Percentiles rank a stretch among this genome's conserved stretches.
Evolutionary conservation across 1,139 yeast genomes (phyloP).

Genomic region (Torulaspora globosa): DNA sequence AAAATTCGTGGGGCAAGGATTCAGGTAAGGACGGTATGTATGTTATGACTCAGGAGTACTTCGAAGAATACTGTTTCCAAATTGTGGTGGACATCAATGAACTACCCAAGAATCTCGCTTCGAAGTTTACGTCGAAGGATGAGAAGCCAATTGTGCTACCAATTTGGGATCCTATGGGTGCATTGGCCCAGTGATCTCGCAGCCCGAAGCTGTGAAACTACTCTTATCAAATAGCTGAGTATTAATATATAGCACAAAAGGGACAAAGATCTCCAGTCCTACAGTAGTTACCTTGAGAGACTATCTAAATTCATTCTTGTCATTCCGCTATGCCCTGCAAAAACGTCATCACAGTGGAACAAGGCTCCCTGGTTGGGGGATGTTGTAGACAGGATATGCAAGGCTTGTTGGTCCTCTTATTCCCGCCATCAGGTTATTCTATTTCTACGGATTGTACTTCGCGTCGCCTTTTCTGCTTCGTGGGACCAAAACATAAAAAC

Average conservation of each 20-base stretch:
- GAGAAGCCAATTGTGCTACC: constrained; percentile 57
- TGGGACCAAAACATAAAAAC: not conserved
- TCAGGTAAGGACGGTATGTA: constrained; percentile 71
- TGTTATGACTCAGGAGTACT: constrained; percentile 78
- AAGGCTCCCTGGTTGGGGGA: too few relatives aligned
- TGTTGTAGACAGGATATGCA: too few relatives aligned
- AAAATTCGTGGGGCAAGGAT: constrained; percentile 82
- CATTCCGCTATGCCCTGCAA: too few relatives aligned
- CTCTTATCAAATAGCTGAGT: not conserved
- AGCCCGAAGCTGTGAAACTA: not conserved
- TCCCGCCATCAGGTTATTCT: too few relatives aligned
- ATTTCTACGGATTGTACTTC: too few relatives aligned
- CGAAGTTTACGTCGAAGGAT: constrained; percentile 35
- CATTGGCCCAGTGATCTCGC: constrained; percentile 50
- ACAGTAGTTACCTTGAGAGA: too few relatives aligned
- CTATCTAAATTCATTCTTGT: too few relatives aligned
- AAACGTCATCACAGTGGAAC: not conserved
- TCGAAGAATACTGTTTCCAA: constrained; percentile 79
- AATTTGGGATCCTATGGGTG: constrained; percentile 85
- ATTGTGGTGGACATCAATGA: constrained; percentile 63
- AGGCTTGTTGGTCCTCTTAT: too few relatives aligned
- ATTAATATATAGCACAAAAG: not conserved
- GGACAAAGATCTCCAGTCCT: not conserved
- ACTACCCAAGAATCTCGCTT: constrained; percentile 47
- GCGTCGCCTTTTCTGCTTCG: not conserved